Percentiles rank a stretch among this genome's conserved stretches.
Conservation (phyloP, 148 eudicot genomes). For the Rhododendron mucronatum region DNA sequence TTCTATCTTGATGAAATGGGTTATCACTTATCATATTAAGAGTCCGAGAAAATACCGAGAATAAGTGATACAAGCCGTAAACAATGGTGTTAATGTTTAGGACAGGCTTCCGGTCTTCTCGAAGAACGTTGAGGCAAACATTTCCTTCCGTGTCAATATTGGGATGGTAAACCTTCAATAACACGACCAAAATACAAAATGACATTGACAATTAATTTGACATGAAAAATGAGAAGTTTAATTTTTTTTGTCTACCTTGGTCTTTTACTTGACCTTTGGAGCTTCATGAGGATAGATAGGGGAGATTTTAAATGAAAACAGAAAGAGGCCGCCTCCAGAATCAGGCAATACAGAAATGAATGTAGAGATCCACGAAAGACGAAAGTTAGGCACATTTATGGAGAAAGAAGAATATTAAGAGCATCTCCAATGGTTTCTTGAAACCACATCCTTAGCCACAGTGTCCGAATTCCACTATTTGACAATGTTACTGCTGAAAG, state of each 20-base stretch:
- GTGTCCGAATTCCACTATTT: not conserved
- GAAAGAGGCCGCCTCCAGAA: constrained; percentile 47
- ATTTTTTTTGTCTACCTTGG: constrained; percentile 33
- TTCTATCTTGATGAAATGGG: constrained; percentile 34
- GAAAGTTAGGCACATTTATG: not conserved
- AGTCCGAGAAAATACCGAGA: constrained; percentile 58
- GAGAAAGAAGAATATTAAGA: not conserved
- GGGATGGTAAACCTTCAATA: constrained; percentile 80
- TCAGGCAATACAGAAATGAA: not conserved
- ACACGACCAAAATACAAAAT: constrained; percentile 33
- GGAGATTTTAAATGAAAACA: constrained; percentile 54
- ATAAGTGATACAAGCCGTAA: constrained; percentile 74
- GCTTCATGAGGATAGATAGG: constrained; percentile 67
- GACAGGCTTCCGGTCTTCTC: constrained; percentile 95
- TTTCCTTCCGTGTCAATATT: constrained; percentile 90
- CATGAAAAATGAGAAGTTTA: not conserved
- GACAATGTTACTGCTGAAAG: not conserved
- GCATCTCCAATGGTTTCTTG: not conserved
- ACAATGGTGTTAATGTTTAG: constrained; percentile 74
- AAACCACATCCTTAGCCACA: not conserved
- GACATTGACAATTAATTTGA: not conserved
- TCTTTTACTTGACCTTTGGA: constrained; percentile 67
- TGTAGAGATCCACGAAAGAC: not conserved
- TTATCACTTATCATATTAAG: constrained; percentile 40
- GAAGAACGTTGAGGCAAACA: constrained; percentile 81